These are phyloP conservation scores for Pseudogymnoascus sp. DNA, from an alignment of 2,329 filamentous ascomycete genomes.

Conservation along the genomic window DNA sequence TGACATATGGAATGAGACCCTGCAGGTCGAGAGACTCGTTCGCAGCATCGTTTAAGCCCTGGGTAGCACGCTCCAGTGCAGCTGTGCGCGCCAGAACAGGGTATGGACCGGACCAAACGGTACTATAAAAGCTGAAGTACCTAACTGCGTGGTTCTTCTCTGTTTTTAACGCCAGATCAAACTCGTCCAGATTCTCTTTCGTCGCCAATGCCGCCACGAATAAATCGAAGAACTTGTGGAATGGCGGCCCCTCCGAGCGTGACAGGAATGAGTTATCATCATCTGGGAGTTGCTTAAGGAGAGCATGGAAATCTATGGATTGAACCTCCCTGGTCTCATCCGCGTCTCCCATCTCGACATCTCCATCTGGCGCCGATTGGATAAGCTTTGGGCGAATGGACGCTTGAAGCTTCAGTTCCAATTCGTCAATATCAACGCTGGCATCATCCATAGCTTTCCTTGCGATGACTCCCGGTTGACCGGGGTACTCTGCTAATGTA, in stretches of 20 bases:
- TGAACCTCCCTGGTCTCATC: constrained; percentile 24
- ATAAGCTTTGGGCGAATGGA: constrained; percentile 52
- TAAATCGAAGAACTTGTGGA: constrained; percentile 47
- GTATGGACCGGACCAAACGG: constrained; percentile 64
- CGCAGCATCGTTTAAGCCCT: constrained; percentile 43
- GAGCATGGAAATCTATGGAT: constrained; percentile 18
- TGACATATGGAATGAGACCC: constrained; percentile 69
- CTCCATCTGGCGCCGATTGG: constrained; percentile 40
- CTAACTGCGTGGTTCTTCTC: constrained; percentile 21
- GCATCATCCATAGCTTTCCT: constrained; percentile 57
- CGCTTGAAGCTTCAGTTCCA: constrained; percentile 67
- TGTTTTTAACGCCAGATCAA: constrained; percentile 41
- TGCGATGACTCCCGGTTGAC: constrained; percentile 53
- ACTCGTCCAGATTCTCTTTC: constrained; percentile 28
- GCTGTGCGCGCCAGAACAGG: constrained; percentile 59
- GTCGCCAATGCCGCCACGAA: constrained; percentile 47
- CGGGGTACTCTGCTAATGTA: constrained; percentile 50
- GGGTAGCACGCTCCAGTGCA: constrained; percentile 58
- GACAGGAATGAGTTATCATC: constrained; percentile 45
- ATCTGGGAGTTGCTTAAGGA: constrained; percentile 23
- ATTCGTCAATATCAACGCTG: constrained; percentile 61
- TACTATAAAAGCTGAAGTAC: constrained; percentile 67
- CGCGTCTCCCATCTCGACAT: constrained; percentile 41
- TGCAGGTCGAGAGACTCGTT: constrained; percentile 58
- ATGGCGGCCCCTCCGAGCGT: constrained; percentile 32